Evolutionary conservation across 805 yeast genomes (phyloP), one percentile per base, ranked within the genome.

Genomic region (Candida parachauliodes): DNA sequence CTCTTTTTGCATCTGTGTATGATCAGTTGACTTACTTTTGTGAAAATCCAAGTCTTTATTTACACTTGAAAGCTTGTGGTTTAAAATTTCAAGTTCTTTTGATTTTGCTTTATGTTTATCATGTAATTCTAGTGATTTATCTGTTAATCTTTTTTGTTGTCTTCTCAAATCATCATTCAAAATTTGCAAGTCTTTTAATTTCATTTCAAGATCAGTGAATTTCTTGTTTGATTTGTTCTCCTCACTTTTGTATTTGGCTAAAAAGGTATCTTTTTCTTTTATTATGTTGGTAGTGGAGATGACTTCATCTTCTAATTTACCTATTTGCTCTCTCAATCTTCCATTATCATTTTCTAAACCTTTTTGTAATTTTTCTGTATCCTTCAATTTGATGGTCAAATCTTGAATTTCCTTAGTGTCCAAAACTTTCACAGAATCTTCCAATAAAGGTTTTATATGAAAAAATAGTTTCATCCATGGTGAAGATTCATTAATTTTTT

Each of bases 391-490:
- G 17, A 45, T 49, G 38, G 77, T 81, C 27, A 83, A 59, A 17
- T 76, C 78, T 40, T 74, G 73, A 42, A 80, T 64, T 39, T 72
- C 76, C 40, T 76, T 76, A 3, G 78, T 68, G 51, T 78, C 81
- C 28, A 74, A 60, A 4, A 78, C 74, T 40, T 79, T 81, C 16
- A 77, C 73, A 5, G 81, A 74, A 31, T 81, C 85, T 42, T 68
- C 77, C 10, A 88, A 60, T 28, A 88, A 56, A 1, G 98, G 98
- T 48, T 83, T 86, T 48, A 91, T 64, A 37, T 76, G 75, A 15
- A 78, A 66, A 42, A 80, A 79, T 31, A 93, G 65, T 35, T 72
- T 76, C 60, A 85, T 84, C 98, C 98, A 93, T 14, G 84, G 83
- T 52, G 79, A 80, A 9, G 79, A 53, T 9, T 65, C 60, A 41